Evolutionary conservation across 495 filamentous ascomycete genomes (phyloP), one percentile per base, ranked within the genome.

Genomic region (Hypomontagnella submonticulosa): DNA sequence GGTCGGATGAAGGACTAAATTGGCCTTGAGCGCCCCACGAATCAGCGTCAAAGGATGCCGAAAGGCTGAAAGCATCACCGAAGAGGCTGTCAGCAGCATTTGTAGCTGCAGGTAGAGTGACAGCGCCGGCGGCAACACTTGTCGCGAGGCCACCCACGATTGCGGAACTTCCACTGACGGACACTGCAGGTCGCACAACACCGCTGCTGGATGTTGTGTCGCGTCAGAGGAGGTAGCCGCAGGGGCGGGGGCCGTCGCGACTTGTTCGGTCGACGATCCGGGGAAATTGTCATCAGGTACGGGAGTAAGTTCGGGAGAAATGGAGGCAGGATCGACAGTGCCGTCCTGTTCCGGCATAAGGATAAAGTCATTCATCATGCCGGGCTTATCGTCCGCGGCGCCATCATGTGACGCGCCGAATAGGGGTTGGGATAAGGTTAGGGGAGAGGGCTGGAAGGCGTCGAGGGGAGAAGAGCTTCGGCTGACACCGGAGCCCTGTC

Each of bases 181-280:
- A 97, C 95, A 99, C 95, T 89, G 95, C 95, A 97, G 95, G 95
- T 94, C 95, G 84, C 92, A 97, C 94, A 97, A 96, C 93, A 97
- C 88, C 92, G 85, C 94, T 84, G 95, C 95, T 97, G 95, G 92
- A 97, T 96, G 94, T 97, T 96, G 94, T 97, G 93, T 93, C 95
- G 85, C 79, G 84, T 95, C 91, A 86, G 90, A 82, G 81, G 90
- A 88, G 83, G 85, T 83, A 78, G 83, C 84, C 66, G 76, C 75
- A 69, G 74, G 51, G 47, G 75, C 48, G 48, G 68, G 54, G 20
- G 66, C 66, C 34, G 65, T 67, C 61, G 63, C 61, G 37, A 68
- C 58, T 6, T 71, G 36, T 48, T 72, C 66, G 32, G 64, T 69
- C 30, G 40, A 69, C 55, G 32, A 69, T 66, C 15, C 69, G 33